A percentile compares a stretch with the other conserved stretches of the same genome.
Conservation (phyloP, 345 rosid species). For the Microcos paniculata region DNA sequence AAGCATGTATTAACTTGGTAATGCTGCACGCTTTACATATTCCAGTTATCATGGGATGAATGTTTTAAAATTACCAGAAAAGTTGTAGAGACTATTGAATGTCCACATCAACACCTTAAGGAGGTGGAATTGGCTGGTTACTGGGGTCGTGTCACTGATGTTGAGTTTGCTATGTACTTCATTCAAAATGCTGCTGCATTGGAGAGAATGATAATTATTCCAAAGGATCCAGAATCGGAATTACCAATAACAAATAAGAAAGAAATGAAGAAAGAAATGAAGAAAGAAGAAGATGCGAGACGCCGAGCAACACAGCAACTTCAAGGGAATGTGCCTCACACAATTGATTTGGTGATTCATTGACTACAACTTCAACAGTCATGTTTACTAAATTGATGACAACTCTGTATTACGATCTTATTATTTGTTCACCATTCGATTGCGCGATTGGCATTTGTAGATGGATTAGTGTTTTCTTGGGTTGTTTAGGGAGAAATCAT, state of each 20-base stretch:
- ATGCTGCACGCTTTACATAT: no score
- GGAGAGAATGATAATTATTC: background rate
- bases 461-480: no score
- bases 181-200: background rate
- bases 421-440: no score
- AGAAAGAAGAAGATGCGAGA: background rate
- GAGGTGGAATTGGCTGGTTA: background rate
- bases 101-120: background rate
- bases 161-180: background rate
- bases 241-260: background rate
- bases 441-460: no score
- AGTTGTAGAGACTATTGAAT: no score
- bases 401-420: no score
- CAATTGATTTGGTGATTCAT: background rate
- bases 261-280: background rate
- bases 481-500: no score
- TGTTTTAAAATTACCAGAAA: no score
- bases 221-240: background rate
- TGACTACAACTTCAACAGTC: background rate
- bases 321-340: background rate
- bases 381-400: no score
- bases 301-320: background rate
- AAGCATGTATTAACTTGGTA: no score
- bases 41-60: no score
- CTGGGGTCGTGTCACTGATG: background rate